phyloP scores from a whole-genome alignment of 2,329 filamentous ascomycete species.

The Juglanconis sp. region DNA sequence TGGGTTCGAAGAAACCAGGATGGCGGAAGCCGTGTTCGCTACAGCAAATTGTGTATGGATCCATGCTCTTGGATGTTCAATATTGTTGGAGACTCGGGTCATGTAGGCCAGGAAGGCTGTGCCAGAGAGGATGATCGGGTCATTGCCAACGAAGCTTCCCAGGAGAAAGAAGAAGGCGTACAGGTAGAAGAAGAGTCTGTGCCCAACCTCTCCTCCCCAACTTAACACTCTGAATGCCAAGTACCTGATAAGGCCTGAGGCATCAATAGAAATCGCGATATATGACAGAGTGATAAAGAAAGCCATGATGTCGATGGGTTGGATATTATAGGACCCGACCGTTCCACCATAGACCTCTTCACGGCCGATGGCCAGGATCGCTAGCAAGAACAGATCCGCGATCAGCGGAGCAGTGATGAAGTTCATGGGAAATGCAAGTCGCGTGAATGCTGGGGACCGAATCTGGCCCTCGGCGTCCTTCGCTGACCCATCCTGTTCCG shows the following conservation, averaged over 20 bases:
- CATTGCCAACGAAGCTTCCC: constrained; percentile 69
- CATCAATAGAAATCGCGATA: constrained; percentile 74
- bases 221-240: constrained; percentile 68
- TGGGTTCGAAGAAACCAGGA: constrained; percentile 74
- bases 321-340: constrained; percentile 62
- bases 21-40: constrained; percentile 71
- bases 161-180: constrained; percentile 69
- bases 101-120: constrained; percentile 75
- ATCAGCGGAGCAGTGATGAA: constrained; percentile 69
- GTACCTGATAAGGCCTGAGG: constrained; percentile 68
- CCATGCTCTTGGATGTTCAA: constrained; percentile 68
- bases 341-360: constrained; percentile 68
- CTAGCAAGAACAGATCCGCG: constrained; percentile 68
- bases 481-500: not conserved
- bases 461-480: not conserved
- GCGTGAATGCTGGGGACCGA: constrained; percentile 38
- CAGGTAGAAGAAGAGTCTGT: constrained; percentile 68
- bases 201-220: constrained; percentile 64
- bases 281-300: constrained; percentile 75
- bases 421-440: constrained; percentile 61
- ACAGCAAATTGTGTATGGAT: constrained; percentile 70
- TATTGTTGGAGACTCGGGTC: constrained; percentile 72
- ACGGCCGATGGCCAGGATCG: constrained; percentile 64
- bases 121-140: constrained; percentile 71
- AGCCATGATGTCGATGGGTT: constrained; percentile 68